Base-by-base conservation (phyloP, 2,329 filamentous ascomycete species). In the Xenoacremonium recifei region DNA sequence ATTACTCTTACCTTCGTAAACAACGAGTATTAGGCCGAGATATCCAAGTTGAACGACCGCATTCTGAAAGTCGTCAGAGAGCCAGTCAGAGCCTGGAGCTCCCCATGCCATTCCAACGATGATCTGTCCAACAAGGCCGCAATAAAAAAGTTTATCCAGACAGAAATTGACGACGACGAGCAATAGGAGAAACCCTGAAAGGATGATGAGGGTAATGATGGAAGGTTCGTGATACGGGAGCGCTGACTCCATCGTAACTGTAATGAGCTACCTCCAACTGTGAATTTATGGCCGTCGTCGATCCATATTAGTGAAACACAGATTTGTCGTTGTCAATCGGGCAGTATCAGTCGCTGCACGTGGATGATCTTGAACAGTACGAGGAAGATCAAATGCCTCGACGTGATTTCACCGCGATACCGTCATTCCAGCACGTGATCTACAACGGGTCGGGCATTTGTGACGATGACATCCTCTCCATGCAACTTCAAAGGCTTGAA, bases 21-120 rank as follows among this genome's bases (percentile, higher is more conserved):
- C 84, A 1, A 90, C 65, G 19, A 88, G 64, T 6, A 90, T 74
- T n/a, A 90, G 60, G 0, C 87, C 86, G 0, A 90, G 63, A 56
- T 90, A 91, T 1, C 87, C 87, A 2, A 90, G 60, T 45, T 85
- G 75, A 17, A 84, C 74, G 20, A 87, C 69, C 0, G 71, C 69
- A 15, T 73, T 56, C 61, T 90, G 73, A 2, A 70, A 62, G 4
- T 73, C 66, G 0, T 42, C 16, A 1, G 70, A 67, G 1, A 91
- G 71, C 75, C 77, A 82, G 58, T 77, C 71, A 3, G 70, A 76
- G 2, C 83, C 84, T 0, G 86, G 85, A 0, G 74, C 75, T 7
- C 86, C 86, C 77, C 78, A 91, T 7, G 80, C 76, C 7, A 89
- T 75, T 11, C 86, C 87, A 15, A 89, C 60, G 6, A 89, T 67